A percentile compares a stretch with the other conserved stretches of the same genome.
phyloP scores from a whole-genome alignment of 345 rosid species.

The Hypericum perforatum region DNA sequence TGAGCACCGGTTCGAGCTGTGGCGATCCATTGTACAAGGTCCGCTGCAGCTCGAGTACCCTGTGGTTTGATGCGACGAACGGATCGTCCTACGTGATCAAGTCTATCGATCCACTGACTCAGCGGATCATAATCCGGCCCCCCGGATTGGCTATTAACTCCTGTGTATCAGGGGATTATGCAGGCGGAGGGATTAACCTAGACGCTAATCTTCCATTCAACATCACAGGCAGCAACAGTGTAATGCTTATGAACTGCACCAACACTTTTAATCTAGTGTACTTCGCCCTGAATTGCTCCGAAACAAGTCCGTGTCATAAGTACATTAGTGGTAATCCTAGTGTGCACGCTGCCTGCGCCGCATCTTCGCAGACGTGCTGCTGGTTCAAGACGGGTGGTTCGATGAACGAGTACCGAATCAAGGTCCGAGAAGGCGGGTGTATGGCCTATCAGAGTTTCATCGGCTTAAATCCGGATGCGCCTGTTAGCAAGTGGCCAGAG shows the following conservation, averaged over 20 bases:
- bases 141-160: constrained; percentile 15
- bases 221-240: constrained; percentile 37
- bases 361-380: constrained; percentile 35
- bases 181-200: constrained; percentile 30
- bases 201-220: constrained; percentile 36
- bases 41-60: constrained; percentile 22
- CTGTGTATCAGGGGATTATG: constrained; percentile 28
- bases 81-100: constrained; percentile 31
- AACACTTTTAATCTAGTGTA: constrained; percentile 18
- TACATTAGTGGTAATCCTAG: constrained; percentile 30
- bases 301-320: constrained; percentile 35
- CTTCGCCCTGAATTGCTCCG: constrained; percentile 26
- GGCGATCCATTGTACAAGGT: constrained; percentile 40
- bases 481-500: constrained; percentile 33
- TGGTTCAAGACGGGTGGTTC: constrained; percentile 29
- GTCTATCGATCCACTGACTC: constrained; percentile 34
- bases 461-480: constrained; percentile 22
- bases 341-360: constrained; percentile 15
- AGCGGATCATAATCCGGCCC: constrained; percentile 30
- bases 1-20: constrained; percentile 34
- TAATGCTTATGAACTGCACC: constrained; percentile 41
- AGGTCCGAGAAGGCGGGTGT: constrained; percentile 31
- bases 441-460: constrained; percentile 47
- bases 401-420: constrained; percentile 26
- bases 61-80: constrained; percentile 31